Evolutionary conservation across 2,329 filamentous ascomycete species (phyloP), one percentile per base, ranked within the genome.

Genomic region (Graphium sp.): DNA sequence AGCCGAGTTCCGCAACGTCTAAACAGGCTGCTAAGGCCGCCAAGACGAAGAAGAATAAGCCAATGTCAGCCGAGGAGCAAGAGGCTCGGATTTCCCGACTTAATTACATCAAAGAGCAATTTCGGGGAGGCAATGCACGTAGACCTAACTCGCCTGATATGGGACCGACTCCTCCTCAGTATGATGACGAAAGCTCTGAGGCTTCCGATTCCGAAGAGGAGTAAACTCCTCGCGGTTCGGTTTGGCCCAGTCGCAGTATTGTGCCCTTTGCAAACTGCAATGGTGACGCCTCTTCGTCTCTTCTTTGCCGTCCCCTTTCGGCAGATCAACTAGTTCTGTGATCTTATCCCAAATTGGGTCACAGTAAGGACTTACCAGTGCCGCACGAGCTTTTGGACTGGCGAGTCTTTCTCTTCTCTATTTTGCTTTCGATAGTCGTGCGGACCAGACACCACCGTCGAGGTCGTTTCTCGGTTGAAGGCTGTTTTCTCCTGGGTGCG

Each of bases 41-140:
- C 36, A 71, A 72, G 48, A 67, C 66, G 29, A 74, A 73, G 55
- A 77, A 77, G 58, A 78, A 80, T 49, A 80, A 80, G 57, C 74
- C 74, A 2, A 80, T 80, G 74, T 74, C 66, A 45, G 75, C 74
- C 37, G 55, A 57, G 14, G 74, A 80, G 48, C 74, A 80, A 46
- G 72, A 78, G 40, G 60, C 63, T 16, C 68, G 66, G 32, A 77
- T 80, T 39, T 58, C 62, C 17, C 56, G 66, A 41, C 57, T 80
- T 26, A 60, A 65, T 38, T 59, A 61, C 34, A 59, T 70, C 35
- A 50, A 67, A 22, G 54, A 54, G 23, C 35, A 37, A 22, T 37
- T 37, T 32, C 35, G 34, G n/a, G 14, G 10, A 9, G 24, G 31
- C 11, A 20, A 15, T 5, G 26, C 30, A 11, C 21, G 28, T 17